phyloP scores from a whole-genome alignment of 306 rosid species.

The Quercus robur region DNA sequence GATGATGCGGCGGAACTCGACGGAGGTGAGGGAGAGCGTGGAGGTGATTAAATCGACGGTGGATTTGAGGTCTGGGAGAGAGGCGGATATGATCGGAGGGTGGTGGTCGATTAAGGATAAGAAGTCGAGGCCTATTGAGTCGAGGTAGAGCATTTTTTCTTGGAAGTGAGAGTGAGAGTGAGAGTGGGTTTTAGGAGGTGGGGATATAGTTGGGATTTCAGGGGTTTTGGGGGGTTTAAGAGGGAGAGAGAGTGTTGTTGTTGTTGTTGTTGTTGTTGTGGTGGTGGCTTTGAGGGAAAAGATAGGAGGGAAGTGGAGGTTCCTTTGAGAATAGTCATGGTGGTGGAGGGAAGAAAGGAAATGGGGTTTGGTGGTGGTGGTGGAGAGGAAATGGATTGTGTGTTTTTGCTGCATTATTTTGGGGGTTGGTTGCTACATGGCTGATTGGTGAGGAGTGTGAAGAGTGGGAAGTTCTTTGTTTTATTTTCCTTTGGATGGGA shows the following conservation, averaged over 20 bases:
- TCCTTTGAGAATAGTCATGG: neutral
- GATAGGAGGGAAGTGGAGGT: constrained; percentile 1
- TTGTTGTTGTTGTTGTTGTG: too few relatives aligned
- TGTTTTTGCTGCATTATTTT: constrained; percentile 11
- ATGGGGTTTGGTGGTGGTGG: neutral
- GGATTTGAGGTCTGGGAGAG: constrained; percentile 59
- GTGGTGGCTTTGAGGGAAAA: constrained; percentile 9
- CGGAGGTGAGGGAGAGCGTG: constrained; percentile 45
- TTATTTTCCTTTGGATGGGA: neutral
- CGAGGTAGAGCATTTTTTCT: constrained; percentile 68
- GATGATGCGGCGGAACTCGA: constrained; percentile 58
- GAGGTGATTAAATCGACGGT: constrained; percentile 59
- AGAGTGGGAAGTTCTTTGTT: constrained; percentile 5
- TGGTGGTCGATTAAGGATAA: constrained; percentile 56
- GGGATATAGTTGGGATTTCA: constrained; percentile 1
- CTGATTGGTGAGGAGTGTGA: constrained; percentile 5
- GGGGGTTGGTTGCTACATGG: neutral
- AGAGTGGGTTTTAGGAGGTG: neutral
- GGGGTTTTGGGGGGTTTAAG: constrained; percentile 7
- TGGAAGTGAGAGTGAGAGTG: constrained; percentile 41
- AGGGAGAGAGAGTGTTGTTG: constrained; percentile 9
- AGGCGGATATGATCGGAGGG: constrained; percentile 54
- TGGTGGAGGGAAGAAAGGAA: neutral
- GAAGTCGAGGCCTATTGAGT: constrained; percentile 81
- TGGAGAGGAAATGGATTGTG: constrained; percentile 23